These are phyloP conservation scores for Solanum dulcamara DNA, from an alignment of 257 asterid genomes.

Conservation along the genomic window DNA sequence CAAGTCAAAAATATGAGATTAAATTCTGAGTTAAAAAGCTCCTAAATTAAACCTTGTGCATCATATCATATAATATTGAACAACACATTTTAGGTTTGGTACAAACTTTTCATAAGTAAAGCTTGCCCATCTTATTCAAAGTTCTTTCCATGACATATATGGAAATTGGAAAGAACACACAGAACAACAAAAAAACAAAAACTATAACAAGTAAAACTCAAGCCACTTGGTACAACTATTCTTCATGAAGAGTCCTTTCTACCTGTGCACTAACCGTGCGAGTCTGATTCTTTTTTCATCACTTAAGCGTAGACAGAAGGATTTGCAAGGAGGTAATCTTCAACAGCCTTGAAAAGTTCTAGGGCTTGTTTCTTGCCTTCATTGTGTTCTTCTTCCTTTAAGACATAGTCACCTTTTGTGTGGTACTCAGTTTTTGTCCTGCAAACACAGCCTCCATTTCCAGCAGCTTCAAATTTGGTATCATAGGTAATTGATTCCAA, in stretches of 20 bases:
- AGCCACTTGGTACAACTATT: not conserved
- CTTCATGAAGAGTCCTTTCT: not conserved
- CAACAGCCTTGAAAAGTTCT: slow-evolving; percentile 2
- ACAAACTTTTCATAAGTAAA: not conserved
- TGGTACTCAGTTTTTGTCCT: not conserved
- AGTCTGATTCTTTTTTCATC: not conserved
- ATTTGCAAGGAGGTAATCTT: slow-evolving; percentile 2
- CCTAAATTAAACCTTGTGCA: not conserved
- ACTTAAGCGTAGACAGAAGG: slow-evolving; percentile 5
- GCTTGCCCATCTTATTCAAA: not conserved
- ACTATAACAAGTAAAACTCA: not conserved
- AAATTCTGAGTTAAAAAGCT: not conserved
- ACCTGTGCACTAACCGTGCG: too few relatives aligned
- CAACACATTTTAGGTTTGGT: not conserved
- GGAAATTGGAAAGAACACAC: not conserved
- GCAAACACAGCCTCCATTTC: slow-evolving; percentile 7
- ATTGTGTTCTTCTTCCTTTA: slow-evolving; percentile 10
- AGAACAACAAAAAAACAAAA: not conserved
- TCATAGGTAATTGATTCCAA: not conserved
- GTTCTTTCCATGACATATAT: not conserved
- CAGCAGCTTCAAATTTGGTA: not conserved
- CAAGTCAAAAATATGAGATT: not conserved
- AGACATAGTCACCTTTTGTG: not conserved
- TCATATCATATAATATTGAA: not conserved
- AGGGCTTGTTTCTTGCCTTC: not conserved